Conservation (phyloP, 106 monocot genomes). For the Dendrobium officinale region DNA sequence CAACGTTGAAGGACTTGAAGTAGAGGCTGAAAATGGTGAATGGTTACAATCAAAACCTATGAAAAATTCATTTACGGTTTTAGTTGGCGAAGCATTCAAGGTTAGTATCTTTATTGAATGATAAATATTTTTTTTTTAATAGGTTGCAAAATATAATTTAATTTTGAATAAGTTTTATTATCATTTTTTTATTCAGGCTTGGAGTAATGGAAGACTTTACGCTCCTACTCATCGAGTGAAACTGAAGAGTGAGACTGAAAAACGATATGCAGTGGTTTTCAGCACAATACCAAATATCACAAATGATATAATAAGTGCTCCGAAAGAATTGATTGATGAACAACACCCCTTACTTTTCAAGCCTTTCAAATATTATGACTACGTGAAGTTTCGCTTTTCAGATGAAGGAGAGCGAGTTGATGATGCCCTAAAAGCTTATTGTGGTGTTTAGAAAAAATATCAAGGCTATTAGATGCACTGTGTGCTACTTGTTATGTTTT, state of each 20-base stretch:
- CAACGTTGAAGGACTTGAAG: not conserved
- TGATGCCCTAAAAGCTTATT: conserved; percentile 7
- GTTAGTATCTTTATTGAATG: not conserved
- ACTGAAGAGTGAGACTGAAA: not conserved
- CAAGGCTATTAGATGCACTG: no score
- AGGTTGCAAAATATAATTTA: not conserved
- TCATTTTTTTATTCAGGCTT: conserved; percentile 8
- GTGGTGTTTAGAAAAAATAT: not conserved
- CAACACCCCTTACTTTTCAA: conserved; percentile 10
- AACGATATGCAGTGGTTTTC: conserved; percentile 5
- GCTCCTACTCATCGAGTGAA: conserved; percentile 9
- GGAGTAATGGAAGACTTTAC: conserved; percentile 20
- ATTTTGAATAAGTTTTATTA: not conserved
- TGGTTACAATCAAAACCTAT: not conserved
- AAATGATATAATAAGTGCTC: not conserved
- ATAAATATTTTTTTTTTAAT: no score
- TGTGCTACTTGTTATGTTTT: no score
- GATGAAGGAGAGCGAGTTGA: not conserved
- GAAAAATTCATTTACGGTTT: not conserved
- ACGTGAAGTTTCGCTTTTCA: not conserved
- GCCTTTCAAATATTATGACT: conserved; percentile 14
- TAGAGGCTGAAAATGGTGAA: not conserved
- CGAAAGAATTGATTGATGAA: conserved; percentile 7
- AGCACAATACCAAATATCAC: not conserved
- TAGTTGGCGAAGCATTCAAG: conserved; percentile 3